Evolutionary conservation across 768 basidiomycete species (phyloP).

Genomic region (Guyanaporus albipodus): DNA sequence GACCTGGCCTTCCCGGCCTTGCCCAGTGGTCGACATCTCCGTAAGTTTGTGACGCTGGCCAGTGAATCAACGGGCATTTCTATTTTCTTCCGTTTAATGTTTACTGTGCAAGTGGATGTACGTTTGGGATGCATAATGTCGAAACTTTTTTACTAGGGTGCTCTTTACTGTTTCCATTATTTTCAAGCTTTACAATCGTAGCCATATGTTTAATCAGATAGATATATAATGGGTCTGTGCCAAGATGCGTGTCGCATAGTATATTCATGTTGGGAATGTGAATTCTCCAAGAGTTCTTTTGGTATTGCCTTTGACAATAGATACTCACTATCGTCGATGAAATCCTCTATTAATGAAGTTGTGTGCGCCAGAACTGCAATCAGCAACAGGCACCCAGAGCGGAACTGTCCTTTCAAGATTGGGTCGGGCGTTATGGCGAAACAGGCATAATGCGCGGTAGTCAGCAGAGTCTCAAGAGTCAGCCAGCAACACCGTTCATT

Average conservation of each 20-base stretch:
- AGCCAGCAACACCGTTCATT: too few species aligned
- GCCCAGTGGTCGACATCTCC: constrained; percentile 28
- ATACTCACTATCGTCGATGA: too few species aligned
- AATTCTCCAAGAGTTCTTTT: too few species aligned
- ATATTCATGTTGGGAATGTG: not conserved
- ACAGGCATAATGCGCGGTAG: too few species aligned
- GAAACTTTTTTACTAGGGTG: constrained; percentile 4
- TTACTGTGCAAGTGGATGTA: constrained; percentile 11
- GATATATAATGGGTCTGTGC: constrained; percentile 24
- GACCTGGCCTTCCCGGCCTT: constrained; percentile 32
- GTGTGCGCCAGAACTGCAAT: too few species aligned
- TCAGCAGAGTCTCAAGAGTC: too few species aligned
- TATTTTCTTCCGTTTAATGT: not conserved
- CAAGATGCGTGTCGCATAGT: not conserved
- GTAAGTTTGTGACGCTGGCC: constrained; percentile 8
- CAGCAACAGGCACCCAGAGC: too few species aligned
- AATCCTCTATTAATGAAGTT: too few species aligned
- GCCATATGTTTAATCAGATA: constrained; percentile 17
- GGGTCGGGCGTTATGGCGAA: too few species aligned
- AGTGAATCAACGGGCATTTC: not conserved
- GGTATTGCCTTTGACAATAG: too few species aligned
- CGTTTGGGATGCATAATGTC: constrained; percentile 11
- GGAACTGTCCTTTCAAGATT: too few species aligned
- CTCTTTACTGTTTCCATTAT: constrained; percentile 1
- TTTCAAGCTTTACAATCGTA: constrained; percentile 12